Conservation (phyloP, 768 basidiomycete genomes). For the Amanita polypyramis region DNA sequence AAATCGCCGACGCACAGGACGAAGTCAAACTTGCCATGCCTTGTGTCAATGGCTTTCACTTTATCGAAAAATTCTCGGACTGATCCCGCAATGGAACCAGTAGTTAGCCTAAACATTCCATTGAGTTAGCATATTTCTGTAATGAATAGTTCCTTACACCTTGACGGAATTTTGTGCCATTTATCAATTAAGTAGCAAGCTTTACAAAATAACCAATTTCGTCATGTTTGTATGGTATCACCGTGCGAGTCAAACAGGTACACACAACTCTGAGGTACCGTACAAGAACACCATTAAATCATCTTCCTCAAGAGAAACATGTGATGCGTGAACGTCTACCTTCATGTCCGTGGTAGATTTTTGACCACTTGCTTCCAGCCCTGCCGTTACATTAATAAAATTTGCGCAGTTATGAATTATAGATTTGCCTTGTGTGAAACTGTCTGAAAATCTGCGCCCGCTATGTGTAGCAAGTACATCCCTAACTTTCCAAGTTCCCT, state of each 20-base stretch:
- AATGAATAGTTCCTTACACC: constrained; percentile 5
- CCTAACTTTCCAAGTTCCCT: constrained; percentile 58
- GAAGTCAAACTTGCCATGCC: constrained; percentile 89
- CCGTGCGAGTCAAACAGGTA: not conserved
- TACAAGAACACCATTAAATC: not conserved
- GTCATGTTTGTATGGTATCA: not conserved
- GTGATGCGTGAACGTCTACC: not conserved
- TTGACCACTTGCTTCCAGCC: constrained; percentile 41
- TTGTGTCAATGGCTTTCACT: constrained; percentile 75
- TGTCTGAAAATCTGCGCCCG: constrained; percentile 49
- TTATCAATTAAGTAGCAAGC: no score
- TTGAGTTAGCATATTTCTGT: constrained; percentile 1
- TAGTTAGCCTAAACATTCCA: constrained; percentile 39
- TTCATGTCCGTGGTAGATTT: constrained; percentile 20
- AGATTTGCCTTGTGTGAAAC: constrained; percentile 55
- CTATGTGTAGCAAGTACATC: constrained; percentile 57
- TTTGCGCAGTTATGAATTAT: not conserved
- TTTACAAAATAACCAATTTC: not conserved
- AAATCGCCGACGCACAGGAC: constrained; percentile 80
- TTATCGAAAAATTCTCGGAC: constrained; percentile 71
- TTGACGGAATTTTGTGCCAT: constrained; percentile 4
- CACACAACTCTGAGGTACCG: not conserved
- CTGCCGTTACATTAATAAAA: constrained; percentile 17
- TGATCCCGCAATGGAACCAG: constrained; percentile 71
- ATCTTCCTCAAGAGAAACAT: not conserved